These are phyloP conservation scores for Yamadazyma kanchanaburiensis DNA, from an alignment of 1,139 yeast species.

Conservation along the genomic window DNA sequence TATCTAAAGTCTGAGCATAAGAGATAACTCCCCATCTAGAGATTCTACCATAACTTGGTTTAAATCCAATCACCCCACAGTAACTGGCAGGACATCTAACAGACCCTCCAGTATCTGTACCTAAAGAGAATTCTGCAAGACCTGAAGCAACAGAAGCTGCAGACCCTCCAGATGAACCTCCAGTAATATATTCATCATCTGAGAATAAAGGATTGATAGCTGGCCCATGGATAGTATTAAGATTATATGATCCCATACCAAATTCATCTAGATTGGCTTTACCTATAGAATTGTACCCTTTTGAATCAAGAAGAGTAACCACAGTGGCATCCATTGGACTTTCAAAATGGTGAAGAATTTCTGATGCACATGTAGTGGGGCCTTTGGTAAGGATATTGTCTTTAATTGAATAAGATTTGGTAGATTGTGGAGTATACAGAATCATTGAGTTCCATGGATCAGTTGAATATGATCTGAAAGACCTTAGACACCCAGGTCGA, in stretches of 20 bases:
- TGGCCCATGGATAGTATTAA: constrained; percentile 60
- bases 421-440: too few species aligned
- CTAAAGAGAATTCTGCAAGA: constrained; percentile 64
- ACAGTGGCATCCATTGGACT: constrained; percentile 88
- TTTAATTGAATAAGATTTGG: constrained; percentile 32
- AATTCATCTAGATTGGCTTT: constrained; percentile 96
- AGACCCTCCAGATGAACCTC: constrained; percentile 96
- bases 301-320: constrained; percentile 44
- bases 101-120: constrained; percentile 98
- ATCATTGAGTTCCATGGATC: too few species aligned
- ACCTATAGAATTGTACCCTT: constrained; percentile 61
- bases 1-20: constrained; percentile 91
- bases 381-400: constrained; percentile 73
- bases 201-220: constrained; percentile 61
- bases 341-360: constrained; percentile 50
- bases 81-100: constrained; percentile 89
- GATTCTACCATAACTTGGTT: constrained; percentile 88
- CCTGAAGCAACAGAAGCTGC: constrained; percentile 86
- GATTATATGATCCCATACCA: constrained; percentile 87
- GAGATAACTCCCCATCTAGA: constrained; percentile 92
- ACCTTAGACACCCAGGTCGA: too few species aligned
- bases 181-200: constrained; percentile 48
- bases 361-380: constrained; percentile 76
- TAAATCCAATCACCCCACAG: constrained; percentile 80
- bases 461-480: too few species aligned